Percentiles rank a stretch among this genome's conserved stretches.
These are phyloP conservation scores for Paramecium biaurelia DNA, from an alignment of 73 alveolate species.

Conservation along the genomic window DNA sequence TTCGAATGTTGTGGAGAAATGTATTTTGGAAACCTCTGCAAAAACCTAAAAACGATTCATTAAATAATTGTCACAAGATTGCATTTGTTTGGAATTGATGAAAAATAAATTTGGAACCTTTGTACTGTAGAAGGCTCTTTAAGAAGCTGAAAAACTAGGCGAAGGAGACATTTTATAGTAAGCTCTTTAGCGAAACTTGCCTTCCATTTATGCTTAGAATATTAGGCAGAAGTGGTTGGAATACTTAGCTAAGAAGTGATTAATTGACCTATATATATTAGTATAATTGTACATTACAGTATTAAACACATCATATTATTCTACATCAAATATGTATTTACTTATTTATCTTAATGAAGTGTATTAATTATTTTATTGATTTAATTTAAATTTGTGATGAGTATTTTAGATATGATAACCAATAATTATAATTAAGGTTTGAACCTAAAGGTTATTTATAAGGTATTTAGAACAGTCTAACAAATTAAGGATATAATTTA, in stretches of 20 bases:
- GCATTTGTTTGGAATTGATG: slow-evolving; percentile 6
- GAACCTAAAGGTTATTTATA: too few relatives aligned
- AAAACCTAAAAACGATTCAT: slow-evolving; percentile 8
- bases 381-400: too few relatives aligned
- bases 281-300: background rate
- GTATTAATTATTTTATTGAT: too few relatives aligned
- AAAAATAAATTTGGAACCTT: slow-evolving; percentile 45
- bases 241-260: background rate
- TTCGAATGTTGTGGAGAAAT: slow-evolving; percentile 44
- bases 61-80: slow-evolving; percentile 24
- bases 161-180: background rate
- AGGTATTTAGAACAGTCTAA: too few relatives aligned
- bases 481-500: too few relatives aligned
- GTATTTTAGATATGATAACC: too few relatives aligned
- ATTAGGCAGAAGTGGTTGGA: slow-evolving; percentile 24
- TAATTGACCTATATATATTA: background rate
- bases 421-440: too few relatives aligned
- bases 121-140: slow-evolving; percentile 34
- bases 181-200: background rate
- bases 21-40: slow-evolving; percentile 26
- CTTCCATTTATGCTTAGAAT: background rate
- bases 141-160: slow-evolving; percentile 36
- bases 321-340: too few relatives aligned
- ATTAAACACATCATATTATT: background rate
- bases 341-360: too few relatives aligned